A percentile compares a stretch with the other conserved stretches of the same genome.
phyloP scores from a whole-genome alignment of 192 early-diverging fungal species.

The Umbelopsis vinacea region DNA sequence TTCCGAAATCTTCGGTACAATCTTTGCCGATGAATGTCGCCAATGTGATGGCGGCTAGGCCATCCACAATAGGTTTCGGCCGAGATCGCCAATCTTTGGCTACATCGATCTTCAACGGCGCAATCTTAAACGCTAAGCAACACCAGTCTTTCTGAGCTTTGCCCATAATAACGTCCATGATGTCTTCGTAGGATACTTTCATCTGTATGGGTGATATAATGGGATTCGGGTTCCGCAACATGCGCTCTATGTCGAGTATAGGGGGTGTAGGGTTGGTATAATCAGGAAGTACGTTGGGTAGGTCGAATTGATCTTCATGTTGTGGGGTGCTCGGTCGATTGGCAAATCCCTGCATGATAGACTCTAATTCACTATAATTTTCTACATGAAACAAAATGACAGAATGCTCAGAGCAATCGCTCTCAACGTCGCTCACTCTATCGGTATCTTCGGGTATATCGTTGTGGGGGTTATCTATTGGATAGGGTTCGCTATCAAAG shows the following conservation, averaged over 20 bases:
- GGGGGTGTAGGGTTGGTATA: neutral
- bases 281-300: constrained; percentile 2
- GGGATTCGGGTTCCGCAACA: neutral
- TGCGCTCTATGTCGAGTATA: neutral
- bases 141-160: constrained; percentile 31
- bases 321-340: neutral
- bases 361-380: constrained; percentile 3
- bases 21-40: constrained; percentile 38
- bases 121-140: constrained; percentile 40
- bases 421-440: neutral
- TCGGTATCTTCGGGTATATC: neutral
- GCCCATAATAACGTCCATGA: constrained; percentile 26
- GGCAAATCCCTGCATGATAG: neutral
- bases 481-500: too few species aligned
- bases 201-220: neutral
- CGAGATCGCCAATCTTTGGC: constrained; percentile 26
- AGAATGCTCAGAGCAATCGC: neutral
- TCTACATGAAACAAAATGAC: neutral
- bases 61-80: constrained; percentile 29
- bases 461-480: too few species aligned
- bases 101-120: constrained; percentile 24
- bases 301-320: neutral
- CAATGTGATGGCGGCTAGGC: constrained; percentile 35
- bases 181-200: constrained; percentile 6
- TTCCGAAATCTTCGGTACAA: constrained; percentile 20